Evolutionary conservation across 2,329 filamentous ascomycete genomes (phyloP), one percentile per base, ranked within the genome.

Genomic region (Aspergillus fructus): DNA sequence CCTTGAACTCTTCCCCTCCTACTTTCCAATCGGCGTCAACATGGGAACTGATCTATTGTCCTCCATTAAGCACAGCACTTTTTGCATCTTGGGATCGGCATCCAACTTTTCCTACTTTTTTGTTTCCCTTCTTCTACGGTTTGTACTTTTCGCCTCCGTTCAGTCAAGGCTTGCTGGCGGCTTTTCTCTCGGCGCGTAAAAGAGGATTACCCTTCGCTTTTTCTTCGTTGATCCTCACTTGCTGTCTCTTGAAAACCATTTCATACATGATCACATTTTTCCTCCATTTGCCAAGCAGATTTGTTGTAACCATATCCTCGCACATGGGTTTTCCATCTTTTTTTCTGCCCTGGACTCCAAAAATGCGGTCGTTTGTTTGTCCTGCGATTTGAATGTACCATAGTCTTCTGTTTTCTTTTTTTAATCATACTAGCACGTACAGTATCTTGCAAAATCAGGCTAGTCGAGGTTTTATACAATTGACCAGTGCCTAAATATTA

Each of bases 21-120:
- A 30, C 34, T 45, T 46, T 52, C 17, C 33, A 45, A 55, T 52
- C 40, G 50, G 61, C 61, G 58, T 58, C 33, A 49, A 40, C 17
- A 11, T 46, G 58, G 56, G 45, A 17, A 51, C 42, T 40, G 21
- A 19, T 61, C 59, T 19, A 8, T 9, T 33, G 11, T 43, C 19
- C n/a, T 46, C 21, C 21, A 4, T 23, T 48, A 46, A 46, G 12
- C 39, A 43, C 24, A 30, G 13, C 39, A 33, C 24, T 43, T 8
- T 33, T 30, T 39, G 43, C 51, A 46, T 53, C 15, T 43, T 39
- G 43, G 55, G 41, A 39, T 49, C 53, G 24, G 41, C 43, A 37
- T 51, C 43, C 46, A 30, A 24, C 30, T 46, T 23, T 40, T 21
- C 21, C 21, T 21, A 21, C 21, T 21, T 21, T 46, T 46, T 30